These are phyloP conservation scores for Candida albicans DNA, from an alignment of 1,139 yeast species.

Conservation along the genomic window DNA sequence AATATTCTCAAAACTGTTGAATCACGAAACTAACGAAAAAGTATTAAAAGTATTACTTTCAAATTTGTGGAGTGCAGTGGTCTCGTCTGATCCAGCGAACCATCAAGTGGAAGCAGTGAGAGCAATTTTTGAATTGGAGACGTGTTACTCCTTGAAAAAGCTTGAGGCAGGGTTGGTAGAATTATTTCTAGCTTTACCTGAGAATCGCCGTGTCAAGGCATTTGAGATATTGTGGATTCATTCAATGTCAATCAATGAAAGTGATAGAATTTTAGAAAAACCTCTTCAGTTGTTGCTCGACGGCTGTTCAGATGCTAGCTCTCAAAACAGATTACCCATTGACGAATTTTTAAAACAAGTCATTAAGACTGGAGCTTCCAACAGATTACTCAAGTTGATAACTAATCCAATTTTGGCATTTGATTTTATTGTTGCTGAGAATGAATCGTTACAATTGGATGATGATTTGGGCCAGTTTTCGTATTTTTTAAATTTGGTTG, in stretches of 20 bases:
- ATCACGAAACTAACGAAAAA: constrained; percentile 28
- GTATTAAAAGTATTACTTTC: constrained; percentile 38
- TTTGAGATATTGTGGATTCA: constrained; percentile 64
- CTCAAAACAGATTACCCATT: constrained; percentile 45
- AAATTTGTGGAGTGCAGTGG: constrained; percentile 48
- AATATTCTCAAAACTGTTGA: constrained; percentile 27
- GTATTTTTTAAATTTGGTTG: constrained; percentile 54
- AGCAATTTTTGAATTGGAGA: constrained; percentile 46
- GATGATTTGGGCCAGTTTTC: constrained; percentile 63
- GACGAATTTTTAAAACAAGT: constrained; percentile 58
- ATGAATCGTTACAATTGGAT: constrained; percentile 18
- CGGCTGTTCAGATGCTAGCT: constrained; percentile 47
- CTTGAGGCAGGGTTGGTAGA: constrained; percentile 62
- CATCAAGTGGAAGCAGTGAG: constrained; percentile 65
- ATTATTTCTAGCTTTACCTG: constrained; percentile 42
- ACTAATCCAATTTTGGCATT: constrained; percentile 50
- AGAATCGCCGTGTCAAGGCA: constrained; percentile 42
- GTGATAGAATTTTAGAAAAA: constrained; percentile 50
- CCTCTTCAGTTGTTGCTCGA: constrained; percentile 74
- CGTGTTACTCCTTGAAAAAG: constrained; percentile 36
- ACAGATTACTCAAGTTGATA: constrained; percentile 58
- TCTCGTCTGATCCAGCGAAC: constrained; percentile 44
- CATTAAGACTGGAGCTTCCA: constrained; percentile 54
- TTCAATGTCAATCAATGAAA: constrained; percentile 42
- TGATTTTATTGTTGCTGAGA: constrained; percentile 28